Base-by-base conservation (phyloP, 192 early-diverging fungal genomes). In the Coemansia sp. region DNA sequence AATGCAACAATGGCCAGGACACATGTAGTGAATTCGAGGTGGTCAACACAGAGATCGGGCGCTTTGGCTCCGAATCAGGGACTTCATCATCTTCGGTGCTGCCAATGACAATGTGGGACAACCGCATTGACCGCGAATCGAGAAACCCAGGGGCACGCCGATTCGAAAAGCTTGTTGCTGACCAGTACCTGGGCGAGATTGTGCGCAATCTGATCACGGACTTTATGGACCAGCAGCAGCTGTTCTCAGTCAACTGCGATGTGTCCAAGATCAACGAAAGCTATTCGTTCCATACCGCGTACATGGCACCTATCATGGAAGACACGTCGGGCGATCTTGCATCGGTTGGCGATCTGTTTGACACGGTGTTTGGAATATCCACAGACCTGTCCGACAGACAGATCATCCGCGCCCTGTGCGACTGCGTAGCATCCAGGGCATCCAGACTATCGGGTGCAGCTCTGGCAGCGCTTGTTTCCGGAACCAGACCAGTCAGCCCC, bases 41-140 rank as follows among this genome's bases (percentile, higher is more conserved):
- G 55, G 89, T 96, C 71, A 94, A 98, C 74, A 94, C 91, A 62
- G 96, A 98, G 74, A 93, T 92, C 84, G 96, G 96, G 36, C 88
- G 87, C 6, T 96, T 93, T 75, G 91, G 92, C 58, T 81, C 76
- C 50, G 82, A 86, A 93, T 50, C 25, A 14, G 50, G 7, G n/a
- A n/a, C n/a, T n/a, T n/a, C n/a, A 29, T 5, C 30, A 29, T 22
- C 23, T 20, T 4, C 44, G 13, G 70, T 91, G 22, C 81, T 97
- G 33, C 94, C 94, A 10, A 42, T 88, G 48, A 94, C 91, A 42
- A 82, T 84, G 61, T 95, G 85, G 74, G 96, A 98, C 74, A 82
- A 83, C 60, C 85, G 86, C 37, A 50, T 96, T 28, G 94, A 96
- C 72, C 83, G 90, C 31, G 83, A 87, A 57, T 92, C 92, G 8